These are phyloP conservation scores for Monilinia fructicola DNA, from an alignment of 2,329 filamentous ascomycete species.

Conservation along the genomic window DNA sequence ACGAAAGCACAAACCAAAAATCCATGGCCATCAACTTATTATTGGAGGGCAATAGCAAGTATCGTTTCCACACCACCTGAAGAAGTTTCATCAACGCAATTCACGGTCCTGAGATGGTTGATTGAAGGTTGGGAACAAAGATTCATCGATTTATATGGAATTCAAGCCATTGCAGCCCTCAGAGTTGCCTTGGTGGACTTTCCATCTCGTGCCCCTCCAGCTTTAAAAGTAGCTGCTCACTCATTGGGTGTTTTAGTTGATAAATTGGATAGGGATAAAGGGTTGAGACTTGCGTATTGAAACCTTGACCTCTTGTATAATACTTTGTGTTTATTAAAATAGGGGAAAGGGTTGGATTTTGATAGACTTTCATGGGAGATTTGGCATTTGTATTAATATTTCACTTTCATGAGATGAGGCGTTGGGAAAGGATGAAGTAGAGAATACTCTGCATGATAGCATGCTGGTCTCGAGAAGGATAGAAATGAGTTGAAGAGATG, in stretches of 20 bases:
- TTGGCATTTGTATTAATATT: background rate
- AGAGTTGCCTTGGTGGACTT: constrained; percentile 72
- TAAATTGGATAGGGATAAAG: constrained; percentile 25
- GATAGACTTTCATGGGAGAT: background rate
- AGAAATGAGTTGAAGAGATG: too few species aligned
- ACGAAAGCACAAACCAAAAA: constrained; percentile 58
- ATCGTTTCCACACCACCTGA: constrained; percentile 72
- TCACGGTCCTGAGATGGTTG: constrained; percentile 68
- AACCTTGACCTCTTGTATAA: background rate
- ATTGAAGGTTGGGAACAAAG: constrained; percentile 70
- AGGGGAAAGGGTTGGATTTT: background rate
- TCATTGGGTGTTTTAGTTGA: constrained; percentile 23
- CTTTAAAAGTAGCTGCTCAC: constrained; percentile 12
- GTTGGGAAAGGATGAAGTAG: background rate
- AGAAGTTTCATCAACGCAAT: constrained; percentile 71
- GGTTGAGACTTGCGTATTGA: constrained; percentile 15
- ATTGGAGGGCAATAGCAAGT: constrained; percentile 75
- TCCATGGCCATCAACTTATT: constrained; percentile 74
- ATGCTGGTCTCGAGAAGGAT: background rate
- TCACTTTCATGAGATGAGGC: background rate
- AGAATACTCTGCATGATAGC: background rate
- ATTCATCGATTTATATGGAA: constrained; percentile 80
- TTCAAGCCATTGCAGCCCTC: constrained; percentile 69
- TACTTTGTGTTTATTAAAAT: background rate
- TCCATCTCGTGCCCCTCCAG: constrained; percentile 45